A percentile compares a stretch with the other conserved stretches of the same genome.
Conservation (phyloP, 176 grass and related monocot species). For the Chrysopogon serrulatus region DNA sequence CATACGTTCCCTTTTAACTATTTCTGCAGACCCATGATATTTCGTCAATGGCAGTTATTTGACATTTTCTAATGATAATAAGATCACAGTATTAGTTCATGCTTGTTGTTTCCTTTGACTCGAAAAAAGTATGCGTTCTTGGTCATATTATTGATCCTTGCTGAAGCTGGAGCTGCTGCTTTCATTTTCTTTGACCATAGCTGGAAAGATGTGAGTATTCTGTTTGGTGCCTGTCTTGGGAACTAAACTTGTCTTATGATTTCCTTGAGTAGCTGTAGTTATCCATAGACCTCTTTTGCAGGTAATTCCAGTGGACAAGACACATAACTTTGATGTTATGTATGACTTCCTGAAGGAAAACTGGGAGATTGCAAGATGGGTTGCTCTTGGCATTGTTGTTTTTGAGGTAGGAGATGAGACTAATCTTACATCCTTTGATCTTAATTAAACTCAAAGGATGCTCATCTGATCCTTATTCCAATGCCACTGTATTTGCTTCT, state of each 20-base stretch:
- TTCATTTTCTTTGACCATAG: conserved; percentile 98
- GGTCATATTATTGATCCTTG: conserved; percentile 71
- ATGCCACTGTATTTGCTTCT: background rate
- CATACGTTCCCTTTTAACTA: too few species aligned
- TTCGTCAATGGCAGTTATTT: background rate
- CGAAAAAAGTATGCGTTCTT: conserved; percentile 70
- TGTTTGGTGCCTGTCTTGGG: background rate
- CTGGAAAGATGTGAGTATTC: conserved; percentile 92
- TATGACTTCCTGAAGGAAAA: conserved; percentile 80
- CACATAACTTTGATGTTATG: conserved; percentile 72
- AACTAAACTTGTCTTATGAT: conserved; percentile 10
- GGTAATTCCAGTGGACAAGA: conserved; percentile 90
- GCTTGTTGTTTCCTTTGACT: conserved; percentile 68
- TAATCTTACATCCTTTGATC: background rate
- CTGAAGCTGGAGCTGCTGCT: conserved; percentile 77
- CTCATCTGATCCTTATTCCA: background rate
- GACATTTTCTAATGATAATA: background rate
- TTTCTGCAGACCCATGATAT: background rate
- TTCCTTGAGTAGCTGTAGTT: background rate
- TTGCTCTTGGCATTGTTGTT: conserved; percentile 75
- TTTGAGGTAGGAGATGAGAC: conserved; percentile 58
- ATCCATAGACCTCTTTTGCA: conserved; percentile 23
- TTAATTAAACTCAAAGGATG: background rate
- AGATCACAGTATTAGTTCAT: background rate
- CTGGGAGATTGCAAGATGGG: conserved; percentile 94